Base-by-base conservation (phyloP, 2,329 filamentous ascomycete genomes). In the Incumbomyces delicatus region DNA sequence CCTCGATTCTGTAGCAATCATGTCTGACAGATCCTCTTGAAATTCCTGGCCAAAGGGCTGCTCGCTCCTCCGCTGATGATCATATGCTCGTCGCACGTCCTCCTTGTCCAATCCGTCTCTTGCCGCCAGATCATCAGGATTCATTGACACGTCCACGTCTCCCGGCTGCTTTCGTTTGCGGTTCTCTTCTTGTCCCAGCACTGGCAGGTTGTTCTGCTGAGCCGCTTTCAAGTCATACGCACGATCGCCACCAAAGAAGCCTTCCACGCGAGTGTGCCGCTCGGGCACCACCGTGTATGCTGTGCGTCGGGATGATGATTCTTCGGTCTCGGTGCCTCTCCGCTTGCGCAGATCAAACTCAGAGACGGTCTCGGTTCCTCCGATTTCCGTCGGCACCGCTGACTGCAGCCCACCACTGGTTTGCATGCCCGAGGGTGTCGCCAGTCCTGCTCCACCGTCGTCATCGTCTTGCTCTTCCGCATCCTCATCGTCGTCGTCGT, bases 231-330 rank as follows among this genome's bases (percentile, higher is more conserved):
- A 76, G 66, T 98, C 89, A 67, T 98, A 98, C 13, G 85, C 85
- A 60, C 87, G 84, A 62, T 96, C 90, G 58, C 87, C 89, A 57
- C 92, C 92, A 63, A 98, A 96, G 77, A 98, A 96, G 38, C 92
- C 92, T 57, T 89, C 84, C 4, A 87, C 80, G 43, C 83, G 80
- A 17, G 89, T 83, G 61, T 90, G 83, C 48, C 85, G 85, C 68
- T 98, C 90, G 10, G 87, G 87, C 17, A 98, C 77, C 40, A 98
- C 82, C 16, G 87, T 88, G 65, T 92, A 95, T 13, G 92, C 88
- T 17, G 83, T 82, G 53, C 86, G 81, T 6, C 85, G 85, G 32
- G 78, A 71, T 13, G 70, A 75, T 0, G 80, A 79, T 51, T 94
- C 87, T 63, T 95, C 89, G 0, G 89, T 94, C 59, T 95, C 88